Conservation (phyloP, 2,329 filamentous ascomycete genomes). For the Botrytis fabae region DNA sequence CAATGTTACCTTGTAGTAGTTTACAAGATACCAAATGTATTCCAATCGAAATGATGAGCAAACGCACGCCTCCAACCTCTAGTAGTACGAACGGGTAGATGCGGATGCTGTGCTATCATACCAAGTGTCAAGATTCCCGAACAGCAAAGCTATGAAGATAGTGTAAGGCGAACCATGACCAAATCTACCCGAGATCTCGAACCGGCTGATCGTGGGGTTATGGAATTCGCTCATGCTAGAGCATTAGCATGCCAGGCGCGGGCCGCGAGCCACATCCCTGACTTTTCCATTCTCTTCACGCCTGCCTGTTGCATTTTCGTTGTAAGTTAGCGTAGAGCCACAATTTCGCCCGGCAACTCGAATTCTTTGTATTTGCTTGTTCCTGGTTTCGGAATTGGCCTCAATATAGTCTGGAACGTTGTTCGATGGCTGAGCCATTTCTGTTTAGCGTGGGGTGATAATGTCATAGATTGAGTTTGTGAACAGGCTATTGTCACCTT, state of each 20-base stretch:
- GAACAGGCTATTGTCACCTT: neutral
- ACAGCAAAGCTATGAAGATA: slow-evolving; percentile 1
- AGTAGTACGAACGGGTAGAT: slow-evolving; percentile 16
- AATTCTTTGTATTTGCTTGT: slow-evolving; percentile 18
- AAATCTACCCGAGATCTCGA: slow-evolving; percentile 23
- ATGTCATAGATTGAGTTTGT: slow-evolving; percentile 15
- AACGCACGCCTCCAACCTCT: neutral
- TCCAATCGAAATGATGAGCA: slow-evolving; percentile 13
- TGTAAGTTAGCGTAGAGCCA: neutral
- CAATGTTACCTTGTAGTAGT: slow-evolving; percentile 8
- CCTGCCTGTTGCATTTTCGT: slow-evolving; percentile 21
- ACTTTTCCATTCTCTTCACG: slow-evolving; percentile 21
- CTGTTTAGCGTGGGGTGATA: slow-evolving; percentile 13
- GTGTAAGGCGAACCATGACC: neutral
- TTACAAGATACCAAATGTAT: slow-evolving; percentile 8
- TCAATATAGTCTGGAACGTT: slow-evolving; percentile 3
- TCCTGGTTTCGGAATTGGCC: slow-evolving; percentile 10
- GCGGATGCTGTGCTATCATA: slow-evolving; percentile 12
- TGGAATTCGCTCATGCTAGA: slow-evolving; percentile 11
- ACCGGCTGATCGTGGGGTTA: slow-evolving; percentile 22
- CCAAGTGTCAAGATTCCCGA: slow-evolving; percentile 18
- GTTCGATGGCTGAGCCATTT: neutral
- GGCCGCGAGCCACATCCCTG: neutral
- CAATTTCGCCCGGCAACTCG: neutral
- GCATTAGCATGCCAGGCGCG: slow-evolving; percentile 9